Evolutionary conservation across 192 early-diverging fungal genomes (phyloP), one percentile per base, ranked within the genome.

Genomic region (Backusella liffmaniae): DNA sequence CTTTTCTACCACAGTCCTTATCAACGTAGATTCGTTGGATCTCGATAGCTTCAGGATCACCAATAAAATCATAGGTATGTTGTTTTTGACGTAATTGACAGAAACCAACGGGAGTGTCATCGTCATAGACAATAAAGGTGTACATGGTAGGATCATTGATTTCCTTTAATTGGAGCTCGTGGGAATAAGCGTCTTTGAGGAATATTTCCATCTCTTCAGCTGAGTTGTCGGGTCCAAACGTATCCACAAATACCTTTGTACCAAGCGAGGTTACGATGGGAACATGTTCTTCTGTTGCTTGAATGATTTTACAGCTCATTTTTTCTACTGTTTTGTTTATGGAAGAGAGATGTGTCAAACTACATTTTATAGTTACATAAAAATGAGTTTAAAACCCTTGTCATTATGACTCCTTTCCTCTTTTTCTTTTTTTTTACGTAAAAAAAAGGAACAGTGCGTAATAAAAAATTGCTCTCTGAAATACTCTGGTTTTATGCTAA

Each of bases 21-120:
- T 72, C 70, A n/a, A 72, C 8, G 16, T 72, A 72, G 5, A 72
- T 72, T 3, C 70, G 29, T 53, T 72, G 70, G 8, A 72, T 2
- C 18, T 72, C 70, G 49, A 72, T 72, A 2, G 70, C 70, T 0
- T 51, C 21, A 12, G 70, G 41, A n/a, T 72, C 70, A n/a, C 37
- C 37, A 30, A 72, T 7, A 12, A 72, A 72, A 53, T 72, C 70
- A 53, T 72, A 72, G 9, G 29, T 23, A 5, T 51, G 0, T 23
- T 49, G 3, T 2, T 72, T 72, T 10, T 29, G 18, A 16, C 37
- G 32, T 26, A 72, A 32, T 72, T 72, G 70, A 35, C 70, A 72
- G 39, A 72, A 72, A 15, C 35, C 70, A 53, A 72, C 23, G 8
- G 70, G 70, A 1, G 9, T 30, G 16, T 49, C 29, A 9, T 15